phyloP scores from a whole-genome alignment of 1,284 basidiomycete species.

The Malassezia equina region DNA sequence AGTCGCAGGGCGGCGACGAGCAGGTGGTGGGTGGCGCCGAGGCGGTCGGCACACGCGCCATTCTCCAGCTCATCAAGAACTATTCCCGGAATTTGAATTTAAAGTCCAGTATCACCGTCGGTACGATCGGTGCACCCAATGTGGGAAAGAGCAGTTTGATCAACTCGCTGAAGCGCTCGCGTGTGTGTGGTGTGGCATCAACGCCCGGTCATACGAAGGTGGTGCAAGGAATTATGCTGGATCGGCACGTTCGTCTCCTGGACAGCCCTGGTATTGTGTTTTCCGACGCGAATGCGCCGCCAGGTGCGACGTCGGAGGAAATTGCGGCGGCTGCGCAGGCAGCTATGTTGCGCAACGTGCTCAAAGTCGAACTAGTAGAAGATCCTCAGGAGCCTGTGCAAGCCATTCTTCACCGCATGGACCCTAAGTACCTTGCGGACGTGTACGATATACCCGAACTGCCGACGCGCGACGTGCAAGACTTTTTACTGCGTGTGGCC shows the following conservation, averaged over 20 bases:
- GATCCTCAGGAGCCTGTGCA: constrained; percentile 60
- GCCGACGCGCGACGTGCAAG: constrained; percentile 56
- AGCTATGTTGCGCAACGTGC: constrained; percentile 64
- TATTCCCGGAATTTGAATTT: constrained; percentile 55
- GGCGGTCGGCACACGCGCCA: constrained; percentile 52
- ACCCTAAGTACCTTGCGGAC: constrained; percentile 23
- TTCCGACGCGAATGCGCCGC: constrained; percentile 20
- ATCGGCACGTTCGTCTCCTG: constrained; percentile 80
- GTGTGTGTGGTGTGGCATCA: constrained; percentile 72
- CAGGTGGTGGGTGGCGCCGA: constrained; percentile 46
- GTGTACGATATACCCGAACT: constrained; percentile 32
- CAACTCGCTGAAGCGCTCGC: constrained; percentile 72
- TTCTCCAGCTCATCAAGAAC: constrained; percentile 80
- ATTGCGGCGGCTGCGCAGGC: constrained; percentile 20
- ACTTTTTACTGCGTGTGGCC: constrained; percentile 84
- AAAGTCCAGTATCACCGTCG: constrained; percentile 58
- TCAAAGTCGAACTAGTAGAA: constrained; percentile 81
- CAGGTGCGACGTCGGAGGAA: constrained; percentile 10
- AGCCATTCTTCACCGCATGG: constrained; percentile 38
- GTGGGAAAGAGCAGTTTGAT: constrained; percentile 93
- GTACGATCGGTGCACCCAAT: constrained; percentile 92
- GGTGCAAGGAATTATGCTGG: constrained; percentile 82
- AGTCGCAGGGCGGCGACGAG: background rate
- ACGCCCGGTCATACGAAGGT: constrained; percentile 91
- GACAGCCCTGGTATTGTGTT: constrained; percentile 89